Conservation (phyloP, 352 stramenopile species). For the Blastocystis sp. region DNA sequence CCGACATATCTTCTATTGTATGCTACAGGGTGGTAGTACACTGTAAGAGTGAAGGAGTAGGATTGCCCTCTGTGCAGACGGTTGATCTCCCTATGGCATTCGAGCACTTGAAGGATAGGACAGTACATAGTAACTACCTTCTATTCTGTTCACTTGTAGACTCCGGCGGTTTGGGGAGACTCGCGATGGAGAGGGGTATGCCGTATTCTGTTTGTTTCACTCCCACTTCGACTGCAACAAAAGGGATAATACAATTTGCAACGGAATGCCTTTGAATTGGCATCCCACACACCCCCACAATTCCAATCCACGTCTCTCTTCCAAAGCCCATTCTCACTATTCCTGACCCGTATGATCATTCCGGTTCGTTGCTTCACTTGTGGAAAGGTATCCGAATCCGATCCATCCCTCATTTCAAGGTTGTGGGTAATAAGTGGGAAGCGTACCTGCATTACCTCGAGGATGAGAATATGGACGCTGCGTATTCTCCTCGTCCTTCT, state of each 20-base stretch:
- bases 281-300: not conserved
- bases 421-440: too few relatives aligned
- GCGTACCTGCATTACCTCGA: not conserved
- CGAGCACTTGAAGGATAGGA: not conserved
- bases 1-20: too few relatives aligned
- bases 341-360: too few relatives aligned
- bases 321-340: too few relatives aligned
- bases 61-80: too few relatives aligned
- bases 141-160: not conserved
- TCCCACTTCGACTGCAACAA: constrained; percentile 4
- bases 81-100: too few relatives aligned
- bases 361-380: not conserved
- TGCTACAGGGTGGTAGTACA: too few relatives aligned
- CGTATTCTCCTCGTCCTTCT: constrained; percentile 42
- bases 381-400: constrained; percentile 15
- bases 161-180: not conserved
- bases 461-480: constrained; percentile 53
- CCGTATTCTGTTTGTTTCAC: not conserved
- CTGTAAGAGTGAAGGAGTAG: too few relatives aligned
- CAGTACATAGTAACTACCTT: not conserved
- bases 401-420: too few relatives aligned
- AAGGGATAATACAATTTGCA: too few relatives aligned
- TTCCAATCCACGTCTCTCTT: too few relatives aligned
- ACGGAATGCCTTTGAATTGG: not conserved
- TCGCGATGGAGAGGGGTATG: not conserved